These are phyloP conservation scores for Neurospora sp. DNA, from an alignment of 495 filamentous ascomycete species.

Conservation along the genomic window DNA sequence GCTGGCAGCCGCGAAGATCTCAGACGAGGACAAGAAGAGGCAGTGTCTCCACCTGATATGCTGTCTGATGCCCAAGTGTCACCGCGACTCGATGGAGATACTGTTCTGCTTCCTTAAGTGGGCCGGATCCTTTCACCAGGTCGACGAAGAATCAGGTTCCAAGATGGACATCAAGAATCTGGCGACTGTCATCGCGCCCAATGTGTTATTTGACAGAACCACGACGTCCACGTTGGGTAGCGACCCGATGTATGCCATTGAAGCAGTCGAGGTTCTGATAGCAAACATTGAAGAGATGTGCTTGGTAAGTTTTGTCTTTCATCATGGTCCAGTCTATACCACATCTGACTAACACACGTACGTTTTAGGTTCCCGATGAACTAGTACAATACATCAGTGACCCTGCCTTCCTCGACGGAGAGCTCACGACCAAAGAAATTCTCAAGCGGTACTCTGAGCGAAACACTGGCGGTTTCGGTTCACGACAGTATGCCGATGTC, in stretches of 20 bases:
- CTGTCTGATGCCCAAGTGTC: constrained; percentile 84
- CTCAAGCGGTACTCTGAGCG: constrained; percentile 80
- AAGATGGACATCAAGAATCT: constrained; percentile 99
- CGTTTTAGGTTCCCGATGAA: constrained; percentile 76
- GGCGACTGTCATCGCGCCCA: constrained; percentile 95
- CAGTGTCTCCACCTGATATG: constrained; percentile 85
- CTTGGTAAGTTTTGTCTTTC: constrained; percentile 56
- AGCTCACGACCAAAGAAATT: constrained; percentile 95
- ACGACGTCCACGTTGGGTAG: constrained; percentile 58
- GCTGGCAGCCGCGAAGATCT: constrained; percentile 83
- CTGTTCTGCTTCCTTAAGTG: constrained; percentile 95
- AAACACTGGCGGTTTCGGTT: constrained; percentile 42
- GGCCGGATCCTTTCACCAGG: constrained; percentile 92
- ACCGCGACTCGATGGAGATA: constrained; percentile 91
- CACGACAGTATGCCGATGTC: constrained; percentile 47
- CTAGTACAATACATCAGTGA: constrained; percentile 78
- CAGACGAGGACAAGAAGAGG: constrained; percentile 69
- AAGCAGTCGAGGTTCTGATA: constrained; percentile 82
- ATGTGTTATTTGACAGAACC: constrained; percentile 72
- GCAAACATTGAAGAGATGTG: constrained; percentile 93
- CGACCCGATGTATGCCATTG: constrained; percentile 81
- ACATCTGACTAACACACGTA: constrained; percentile 11
- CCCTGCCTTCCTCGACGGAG: constrained; percentile 67
- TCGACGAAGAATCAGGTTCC: constrained; percentile 84
- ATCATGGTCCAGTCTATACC: neutral